Conservation (phyloP, 2,329 filamentous ascomycete genomes). For the Epichloe coenophiala region DNA sequence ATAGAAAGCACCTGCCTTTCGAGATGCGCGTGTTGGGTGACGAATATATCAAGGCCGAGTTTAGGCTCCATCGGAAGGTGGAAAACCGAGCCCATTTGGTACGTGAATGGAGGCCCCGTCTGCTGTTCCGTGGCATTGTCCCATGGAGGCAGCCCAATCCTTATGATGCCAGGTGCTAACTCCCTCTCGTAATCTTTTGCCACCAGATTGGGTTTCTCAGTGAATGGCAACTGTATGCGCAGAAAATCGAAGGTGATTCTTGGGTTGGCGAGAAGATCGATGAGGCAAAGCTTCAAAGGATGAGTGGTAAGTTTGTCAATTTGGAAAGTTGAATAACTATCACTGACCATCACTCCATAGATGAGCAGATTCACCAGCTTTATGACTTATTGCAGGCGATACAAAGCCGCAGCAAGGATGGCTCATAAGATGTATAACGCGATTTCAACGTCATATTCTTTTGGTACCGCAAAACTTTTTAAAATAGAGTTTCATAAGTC, state of each 20-base stretch:
- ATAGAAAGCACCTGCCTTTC: constrained; percentile 61
- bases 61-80: constrained; percentile 65
- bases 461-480: background rate
- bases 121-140: too few relatives aligned
- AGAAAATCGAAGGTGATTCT: constrained; percentile 73
- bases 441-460: background rate
- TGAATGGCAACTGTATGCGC: constrained; percentile 92
- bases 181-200: background rate
- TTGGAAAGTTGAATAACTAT: too few relatives aligned
- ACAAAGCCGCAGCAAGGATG: constrained; percentile 21
- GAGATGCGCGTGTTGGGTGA: constrained; percentile 78
- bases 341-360: constrained; percentile 28
- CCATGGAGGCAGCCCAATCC: too few relatives aligned
- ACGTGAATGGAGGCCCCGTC: constrained; percentile 16
- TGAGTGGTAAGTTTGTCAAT: constrained; percentile 59
- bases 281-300: constrained; percentile 70
- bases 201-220: constrained; percentile 81
- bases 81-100: constrained; percentile 91
- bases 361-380: constrained; percentile 84
- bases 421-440: constrained; percentile 14
- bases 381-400: constrained; percentile 91
- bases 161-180: background rate
- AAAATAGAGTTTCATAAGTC: background rate
- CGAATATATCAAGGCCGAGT: constrained; percentile 87
- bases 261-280: constrained; percentile 84